These are phyloP conservation scores for Rhizoclosmatium sp. DNA, from an alignment of 192 early-diverging fungal species.

Conservation along the genomic window DNA sequence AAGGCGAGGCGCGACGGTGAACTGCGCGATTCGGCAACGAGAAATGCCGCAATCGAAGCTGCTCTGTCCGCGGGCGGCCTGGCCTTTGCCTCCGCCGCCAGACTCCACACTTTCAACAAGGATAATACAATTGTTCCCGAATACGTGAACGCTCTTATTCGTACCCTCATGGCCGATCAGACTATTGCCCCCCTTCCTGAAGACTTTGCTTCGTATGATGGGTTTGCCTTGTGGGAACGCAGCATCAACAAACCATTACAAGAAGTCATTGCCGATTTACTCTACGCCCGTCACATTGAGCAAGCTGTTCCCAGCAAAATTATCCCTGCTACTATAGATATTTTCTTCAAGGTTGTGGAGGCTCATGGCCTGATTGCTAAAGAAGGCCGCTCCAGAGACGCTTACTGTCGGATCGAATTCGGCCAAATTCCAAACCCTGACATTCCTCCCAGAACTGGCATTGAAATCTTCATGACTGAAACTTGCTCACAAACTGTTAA, in stretches of 20 bases:
- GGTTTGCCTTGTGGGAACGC: constrained; percentile 48
- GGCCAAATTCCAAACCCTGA: constrained; percentile 43
- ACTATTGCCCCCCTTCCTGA: constrained; percentile 51
- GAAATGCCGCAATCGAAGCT: constrained; percentile 14
- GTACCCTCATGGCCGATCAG: constrained; percentile 46
- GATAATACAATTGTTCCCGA: constrained; percentile 49
- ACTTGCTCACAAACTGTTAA: constrained; percentile 37
- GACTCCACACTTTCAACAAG: neutral
- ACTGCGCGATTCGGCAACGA: neutral
- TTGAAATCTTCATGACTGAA: constrained; percentile 56
- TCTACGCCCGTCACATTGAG: constrained; percentile 44
- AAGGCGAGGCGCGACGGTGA: constrained; percentile 28
- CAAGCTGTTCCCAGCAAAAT: neutral
- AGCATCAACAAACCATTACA: constrained; percentile 39
- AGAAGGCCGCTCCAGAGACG: constrained; percentile 55
- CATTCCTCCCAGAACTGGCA: constrained; percentile 16
- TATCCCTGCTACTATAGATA: constrained; percentile 26
- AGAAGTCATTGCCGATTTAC: constrained; percentile 52
- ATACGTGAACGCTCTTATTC: constrained; percentile 55
- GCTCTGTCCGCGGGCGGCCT: constrained; percentile 7
- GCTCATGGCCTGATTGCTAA: constrained; percentile 60
- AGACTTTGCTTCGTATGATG: constrained; percentile 54
- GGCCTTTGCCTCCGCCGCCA: neutral
- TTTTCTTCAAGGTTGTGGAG: constrained; percentile 61
- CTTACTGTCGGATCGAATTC: constrained; percentile 61